phyloP scores from a whole-genome alignment of 2,329 filamentous ascomycete species.

The Dactylellina haptotyla region DNA sequence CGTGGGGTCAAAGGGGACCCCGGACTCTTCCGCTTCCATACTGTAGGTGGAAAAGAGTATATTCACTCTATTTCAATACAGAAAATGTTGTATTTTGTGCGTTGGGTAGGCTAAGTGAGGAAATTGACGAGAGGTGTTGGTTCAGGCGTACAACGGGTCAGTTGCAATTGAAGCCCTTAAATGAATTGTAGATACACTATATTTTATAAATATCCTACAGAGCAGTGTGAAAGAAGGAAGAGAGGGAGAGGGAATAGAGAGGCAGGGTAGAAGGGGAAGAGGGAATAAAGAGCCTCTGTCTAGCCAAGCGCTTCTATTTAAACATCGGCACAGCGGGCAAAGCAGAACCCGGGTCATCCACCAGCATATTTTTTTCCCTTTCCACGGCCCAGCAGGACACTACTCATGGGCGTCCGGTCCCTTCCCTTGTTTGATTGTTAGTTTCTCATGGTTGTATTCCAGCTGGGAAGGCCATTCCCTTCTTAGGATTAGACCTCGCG shows the following conservation, averaged over 20 bases:
- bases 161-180: neutral
- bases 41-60: neutral
- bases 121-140: neutral
- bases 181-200: neutral
- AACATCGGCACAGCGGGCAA: neutral
- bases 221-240: conserved; percentile 8
- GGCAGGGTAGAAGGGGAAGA: neutral
- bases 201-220: conserved; percentile 16
- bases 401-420: too few relatives aligned
- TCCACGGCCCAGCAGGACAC: neutral
- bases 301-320: neutral
- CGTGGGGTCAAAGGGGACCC: conserved; percentile 60
- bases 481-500: conserved; percentile 31
- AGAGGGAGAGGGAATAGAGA: neutral
- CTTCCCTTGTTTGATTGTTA: neutral
- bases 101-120: conserved; percentile 3
- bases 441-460: neutral
- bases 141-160: neutral
- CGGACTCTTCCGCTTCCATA: conserved; percentile 20
- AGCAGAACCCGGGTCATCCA: neutral
- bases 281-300: neutral
- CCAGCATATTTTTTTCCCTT: conserved; percentile 2
- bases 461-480: neutral
- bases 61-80: too few relatives aligned
- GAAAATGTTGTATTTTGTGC: conserved; percentile 1